phyloP scores from a whole-genome alignment of 2,329 filamentous ascomycete species.

The Curvularia eragrostidis region DNA sequence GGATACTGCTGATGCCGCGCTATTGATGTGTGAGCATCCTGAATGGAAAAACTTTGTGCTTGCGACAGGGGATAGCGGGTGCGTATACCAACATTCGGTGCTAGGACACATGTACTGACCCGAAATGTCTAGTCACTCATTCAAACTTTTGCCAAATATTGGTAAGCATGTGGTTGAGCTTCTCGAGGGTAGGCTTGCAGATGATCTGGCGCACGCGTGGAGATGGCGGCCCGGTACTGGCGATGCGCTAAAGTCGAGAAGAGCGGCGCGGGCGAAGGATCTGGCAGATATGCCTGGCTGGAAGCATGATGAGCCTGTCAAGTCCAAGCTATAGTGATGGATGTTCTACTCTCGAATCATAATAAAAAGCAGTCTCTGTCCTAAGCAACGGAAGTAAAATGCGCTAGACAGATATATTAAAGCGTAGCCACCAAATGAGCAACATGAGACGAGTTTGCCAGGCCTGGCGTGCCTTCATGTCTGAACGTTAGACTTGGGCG shows the following conservation, averaged over 20 bases:
- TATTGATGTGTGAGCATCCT: constrained; percentile 63
- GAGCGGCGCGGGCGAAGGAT: constrained; percentile 53
- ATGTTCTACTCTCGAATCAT: not conserved
- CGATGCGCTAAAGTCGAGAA: constrained; percentile 53
- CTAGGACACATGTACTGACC: constrained; percentile 3
- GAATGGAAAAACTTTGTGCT: constrained; percentile 57
- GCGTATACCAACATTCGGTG: constrained; percentile 24
- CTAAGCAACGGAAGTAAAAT: not conserved
- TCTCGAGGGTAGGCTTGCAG: constrained; percentile 50
- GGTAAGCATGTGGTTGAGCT: constrained; percentile 58
- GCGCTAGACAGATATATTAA: constrained; percentile 15
- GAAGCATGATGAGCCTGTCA: constrained; percentile 37
- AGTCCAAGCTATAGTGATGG: constrained; percentile 13
- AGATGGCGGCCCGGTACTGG: constrained; percentile 55
- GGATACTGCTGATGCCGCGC: constrained; percentile 67
- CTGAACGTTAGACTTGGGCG: constrained; percentile 21
- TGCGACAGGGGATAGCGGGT: constrained; percentile 58
- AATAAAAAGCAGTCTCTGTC: not conserved
- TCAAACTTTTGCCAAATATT: constrained; percentile 57
- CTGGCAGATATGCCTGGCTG: constrained; percentile 57
- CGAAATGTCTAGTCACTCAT: constrained; percentile 49
- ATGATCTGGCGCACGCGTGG: constrained; percentile 53
- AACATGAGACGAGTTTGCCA: constrained; percentile 15
- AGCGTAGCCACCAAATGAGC: constrained; percentile 15
- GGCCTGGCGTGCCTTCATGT: not conserved